Base-by-base conservation (phyloP, 2,329 filamentous ascomycete genomes). In the Colletotrichum costaricense region DNA sequence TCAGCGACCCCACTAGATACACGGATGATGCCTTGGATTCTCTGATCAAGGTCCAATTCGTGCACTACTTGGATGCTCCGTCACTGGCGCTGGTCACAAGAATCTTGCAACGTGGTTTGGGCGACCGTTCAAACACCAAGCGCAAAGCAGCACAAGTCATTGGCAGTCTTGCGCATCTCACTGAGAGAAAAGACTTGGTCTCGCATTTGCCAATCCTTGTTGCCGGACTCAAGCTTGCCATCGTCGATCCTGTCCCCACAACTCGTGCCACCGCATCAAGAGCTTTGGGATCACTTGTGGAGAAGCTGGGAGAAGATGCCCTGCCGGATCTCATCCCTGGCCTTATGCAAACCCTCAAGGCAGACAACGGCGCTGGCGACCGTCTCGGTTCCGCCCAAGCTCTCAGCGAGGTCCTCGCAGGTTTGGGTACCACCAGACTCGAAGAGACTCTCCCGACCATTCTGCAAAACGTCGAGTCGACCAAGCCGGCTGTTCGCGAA, bases 391-490 rank as follows among this genome's bases (percentile, higher is more conserved):
- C 97, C 68, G 97, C 97, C 22, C 97, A 99, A 85, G 97, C 97
- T 63, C 93, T 99, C 76, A 95, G 94, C 81, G 97, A 99, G 85
- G 97, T 99, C 30, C 92, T 99, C 77, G 97, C 97, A 60, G 97
- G 97, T 76, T 88, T 99, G 78, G 97, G 97, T 76, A 99, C 97
- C 1, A 90, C 93, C 63, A 93, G 97, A 77, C 86, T 99, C 77
- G 97, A 99, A 83, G 97, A 99, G 84, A 98, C 95, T 5, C 87
- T 99, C 58, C 97, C 97, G 52, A 98, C 96, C 14, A 98, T 99
- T 78, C 85, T 99, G 54, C 96, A 98, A 79, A 99, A 99, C 79
- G 96, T 98, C 76, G 92, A 95, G 77, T 98, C 96, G 78, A 91
- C 93, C 77, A 98, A 98, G 84, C 82, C 97, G 22, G 92, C 95